Percentiles rank a stretch among this genome's conserved stretches.
Conservation (phyloP, 2,329 filamentous ascomycete species). For the Graphilbum sp. region DNA sequence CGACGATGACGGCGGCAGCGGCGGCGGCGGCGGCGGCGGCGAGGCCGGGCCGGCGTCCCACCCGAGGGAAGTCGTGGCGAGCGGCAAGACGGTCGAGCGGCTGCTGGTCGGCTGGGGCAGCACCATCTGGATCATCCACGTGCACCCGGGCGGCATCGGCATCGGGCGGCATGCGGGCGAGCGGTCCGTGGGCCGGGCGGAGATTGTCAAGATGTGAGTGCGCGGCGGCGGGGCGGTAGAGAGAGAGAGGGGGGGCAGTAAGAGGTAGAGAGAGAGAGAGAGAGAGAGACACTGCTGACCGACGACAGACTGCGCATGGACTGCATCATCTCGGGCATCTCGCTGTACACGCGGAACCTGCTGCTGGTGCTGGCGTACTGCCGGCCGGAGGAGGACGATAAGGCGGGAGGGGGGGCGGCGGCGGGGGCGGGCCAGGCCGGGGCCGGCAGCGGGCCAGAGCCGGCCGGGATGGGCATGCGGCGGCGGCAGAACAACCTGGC, state of each 20-base stretch:
- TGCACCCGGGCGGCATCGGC: conserved; percentile 58
- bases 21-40: too few relatives aligned
- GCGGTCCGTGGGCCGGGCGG: conserved; percentile 60
- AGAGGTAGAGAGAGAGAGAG: too few relatives aligned
- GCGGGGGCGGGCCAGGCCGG: conserved; percentile 25
- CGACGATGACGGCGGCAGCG: conserved; percentile 43
- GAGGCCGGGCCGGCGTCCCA: too few relatives aligned
- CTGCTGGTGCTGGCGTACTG: conserved; percentile 86
- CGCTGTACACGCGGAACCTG: conserved; percentile 83
- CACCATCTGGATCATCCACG: conserved; percentile 88
- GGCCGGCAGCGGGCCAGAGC: conserved; percentile 32
- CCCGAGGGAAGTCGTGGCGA: conserved; percentile 51
- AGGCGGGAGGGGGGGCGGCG: conserved; percentile 21
- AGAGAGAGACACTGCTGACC: too few relatives aligned
- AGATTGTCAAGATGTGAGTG: conserved; percentile 82
- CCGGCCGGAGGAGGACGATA: conserved; percentile 49
- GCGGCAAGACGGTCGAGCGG: conserved; percentile 47
- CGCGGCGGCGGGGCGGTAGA: too few relatives aligned
- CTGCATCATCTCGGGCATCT: conserved; percentile 94
- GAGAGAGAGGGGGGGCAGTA: too few relatives aligned
- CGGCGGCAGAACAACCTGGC: conserved; percentile 65
- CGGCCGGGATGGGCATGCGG: conserved; percentile 48
- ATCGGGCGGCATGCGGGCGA: conserved; percentile 52
- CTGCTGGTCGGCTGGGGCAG: conserved; percentile 90
- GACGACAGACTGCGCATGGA: conserved; percentile 72